Evolutionary conservation across 1,139 yeast species (phyloP).

Genomic region (Pichia sp.): DNA sequence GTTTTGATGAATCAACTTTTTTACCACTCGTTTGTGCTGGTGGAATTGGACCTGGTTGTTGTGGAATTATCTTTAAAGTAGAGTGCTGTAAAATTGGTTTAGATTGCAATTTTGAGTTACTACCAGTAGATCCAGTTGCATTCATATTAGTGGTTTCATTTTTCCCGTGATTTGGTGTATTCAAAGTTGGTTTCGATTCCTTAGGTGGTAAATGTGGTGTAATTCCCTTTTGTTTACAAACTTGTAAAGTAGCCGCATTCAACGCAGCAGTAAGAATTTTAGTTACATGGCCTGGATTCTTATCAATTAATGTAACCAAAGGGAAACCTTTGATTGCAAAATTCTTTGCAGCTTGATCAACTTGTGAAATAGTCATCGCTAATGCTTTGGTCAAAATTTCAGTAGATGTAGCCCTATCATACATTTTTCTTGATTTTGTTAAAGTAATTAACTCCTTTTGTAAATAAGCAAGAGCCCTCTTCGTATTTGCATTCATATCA

Average conservation of each 20-base stretch:
- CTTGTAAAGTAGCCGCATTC: constrained; percentile 67
- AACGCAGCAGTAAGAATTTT: constrained; percentile 77
- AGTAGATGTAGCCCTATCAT: constrained; percentile 67
- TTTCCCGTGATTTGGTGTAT: constrained; percentile 2
- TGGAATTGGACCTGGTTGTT: not conserved
- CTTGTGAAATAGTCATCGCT: constrained; percentile 89
- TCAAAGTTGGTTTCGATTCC: too few species aligned
- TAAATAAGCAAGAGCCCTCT: constrained; percentile 56
- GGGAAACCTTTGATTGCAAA: constrained; percentile 82
- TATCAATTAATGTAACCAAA: constrained; percentile 69
- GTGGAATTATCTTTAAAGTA: too few species aligned
- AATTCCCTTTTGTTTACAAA: constrained; percentile 34
- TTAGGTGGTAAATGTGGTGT: constrained; percentile 18
- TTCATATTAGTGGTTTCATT: too few species aligned
- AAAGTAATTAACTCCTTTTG: constrained; percentile 65
- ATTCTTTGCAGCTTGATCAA: constrained; percentile 76
- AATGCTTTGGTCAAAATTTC: constrained; percentile 83
- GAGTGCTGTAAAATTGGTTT: not conserved
- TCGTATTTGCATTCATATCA: constrained; percentile 47
- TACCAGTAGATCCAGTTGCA: constrained; percentile 18
- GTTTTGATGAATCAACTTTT: not conserved
- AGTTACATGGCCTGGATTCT: constrained; percentile 82
- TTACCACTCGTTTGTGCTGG: not conserved
- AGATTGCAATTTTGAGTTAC: constrained; percentile 18
- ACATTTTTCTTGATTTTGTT: constrained; percentile 63